Evolutionary conservation across 2,329 filamentous ascomycete genomes (phyloP).

Genomic region (Ascochyta rabiei): DNA sequence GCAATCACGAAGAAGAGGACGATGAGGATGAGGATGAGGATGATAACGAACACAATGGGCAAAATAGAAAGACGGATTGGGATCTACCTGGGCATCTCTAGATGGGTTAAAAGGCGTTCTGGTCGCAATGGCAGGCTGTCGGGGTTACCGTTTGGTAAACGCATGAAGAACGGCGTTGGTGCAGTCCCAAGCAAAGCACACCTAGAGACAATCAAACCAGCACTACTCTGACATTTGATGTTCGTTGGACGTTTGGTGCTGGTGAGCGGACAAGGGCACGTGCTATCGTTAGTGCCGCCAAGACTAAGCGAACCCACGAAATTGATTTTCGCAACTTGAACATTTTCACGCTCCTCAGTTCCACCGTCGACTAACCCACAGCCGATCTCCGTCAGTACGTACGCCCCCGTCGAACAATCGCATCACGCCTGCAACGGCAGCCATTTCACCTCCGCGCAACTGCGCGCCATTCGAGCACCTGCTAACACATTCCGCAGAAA

Average conservation of each 20-base stretch:
- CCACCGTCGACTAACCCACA: slow-evolving; percentile 37
- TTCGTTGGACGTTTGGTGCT: not conserved
- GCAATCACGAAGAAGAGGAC: slow-evolving; percentile 41
- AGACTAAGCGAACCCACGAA: slow-evolving; percentile 27
- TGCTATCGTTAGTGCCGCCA: slow-evolving; percentile 13
- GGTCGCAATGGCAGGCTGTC: slow-evolving; percentile 1
- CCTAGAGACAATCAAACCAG: not conserved
- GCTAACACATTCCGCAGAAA: slow-evolving; percentile 40
- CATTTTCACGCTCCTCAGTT: slow-evolving; percentile 25
- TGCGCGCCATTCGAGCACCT: not conserved
- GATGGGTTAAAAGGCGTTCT: slow-evolving; percentile 16
- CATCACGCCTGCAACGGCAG: too few relatives aligned
- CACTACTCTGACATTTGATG: not conserved
- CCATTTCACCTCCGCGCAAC: not conserved
- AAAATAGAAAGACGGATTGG: slow-evolving; percentile 31
- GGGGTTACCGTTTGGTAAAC: not conserved
- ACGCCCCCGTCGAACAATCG: not conserved
- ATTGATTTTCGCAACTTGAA: slow-evolving; percentile 29
- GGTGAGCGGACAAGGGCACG: not conserved
- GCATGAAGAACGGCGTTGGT: not conserved
- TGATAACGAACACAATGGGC: slow-evolving; percentile 27
- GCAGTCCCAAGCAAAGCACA: not conserved
- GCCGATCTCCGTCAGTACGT: slow-evolving; percentile 37
- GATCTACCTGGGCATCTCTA: slow-evolving; percentile 46
- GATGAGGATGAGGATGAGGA: slow-evolving; percentile 37